A percentile compares a stretch with the other conserved stretches of the same genome.
Conservation (phyloP, 371 early-diverging fungal species). For the Basidiobolus heterosporus region DNA sequence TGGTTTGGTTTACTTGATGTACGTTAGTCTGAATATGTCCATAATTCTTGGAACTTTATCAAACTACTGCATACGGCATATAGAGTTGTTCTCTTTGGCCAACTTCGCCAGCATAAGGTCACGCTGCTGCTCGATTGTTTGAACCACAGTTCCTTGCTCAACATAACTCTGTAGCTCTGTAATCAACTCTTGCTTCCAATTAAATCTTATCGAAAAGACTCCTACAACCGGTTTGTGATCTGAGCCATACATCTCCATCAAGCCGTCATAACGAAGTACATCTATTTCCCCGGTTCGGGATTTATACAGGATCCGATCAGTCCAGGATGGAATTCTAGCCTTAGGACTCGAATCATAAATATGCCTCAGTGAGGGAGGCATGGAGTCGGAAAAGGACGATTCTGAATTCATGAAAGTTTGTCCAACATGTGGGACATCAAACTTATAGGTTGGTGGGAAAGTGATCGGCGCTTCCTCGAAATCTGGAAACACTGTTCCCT, state of each 20-base stretch:
- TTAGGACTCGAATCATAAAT: conserved; percentile 61
- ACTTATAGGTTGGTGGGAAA: conserved; percentile 91
- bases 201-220: conserved; percentile 30
- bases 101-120: no score
- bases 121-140: no score
- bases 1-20: no score
- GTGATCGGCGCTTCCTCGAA: conserved; percentile 62
- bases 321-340: conserved; percentile 77
- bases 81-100: no score
- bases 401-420: no score
- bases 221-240: conserved; percentile 47
- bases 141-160: no score
- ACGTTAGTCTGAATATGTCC: no score
- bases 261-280: conserved; percentile 10
- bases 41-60: no score
- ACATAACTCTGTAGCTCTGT: no score
- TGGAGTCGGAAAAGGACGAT: no score
- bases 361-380: conserved; percentile 1
- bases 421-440: conserved; percentile 25
- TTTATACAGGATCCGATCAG: conserved; percentile 64
- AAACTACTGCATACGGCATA: no score
- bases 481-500: conserved; percentile 36
- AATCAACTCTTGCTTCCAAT: conserved; percentile 11
- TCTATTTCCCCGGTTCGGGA: no score
- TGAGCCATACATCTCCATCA: conserved; percentile 14